phyloP scores from a whole-genome alignment of 352 stramenopile genomes.

The Phytophthora meadii region DNA sequence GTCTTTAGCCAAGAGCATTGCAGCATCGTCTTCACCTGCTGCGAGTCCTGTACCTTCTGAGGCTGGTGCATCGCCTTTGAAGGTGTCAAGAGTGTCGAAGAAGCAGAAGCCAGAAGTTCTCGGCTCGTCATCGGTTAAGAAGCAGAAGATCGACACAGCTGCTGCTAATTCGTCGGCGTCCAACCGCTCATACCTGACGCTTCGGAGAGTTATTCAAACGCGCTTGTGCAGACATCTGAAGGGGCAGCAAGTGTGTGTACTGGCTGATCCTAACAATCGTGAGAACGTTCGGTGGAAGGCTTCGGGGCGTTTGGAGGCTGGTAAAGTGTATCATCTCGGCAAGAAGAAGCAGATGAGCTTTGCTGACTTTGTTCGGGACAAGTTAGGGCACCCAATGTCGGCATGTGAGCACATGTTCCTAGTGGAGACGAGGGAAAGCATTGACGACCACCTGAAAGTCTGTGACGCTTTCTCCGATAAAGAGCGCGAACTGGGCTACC shows the following conservation, averaged over 20 bases:
- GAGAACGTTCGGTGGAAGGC: constrained; percentile 41
- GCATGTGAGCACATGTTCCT: constrained; percentile 79
- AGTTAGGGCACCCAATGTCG: constrained; percentile 53
- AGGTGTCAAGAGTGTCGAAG: constrained; percentile 26
- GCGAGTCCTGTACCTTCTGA: constrained; percentile 25
- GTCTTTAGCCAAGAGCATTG: constrained; percentile 16
- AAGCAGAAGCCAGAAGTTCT: constrained; percentile 27
- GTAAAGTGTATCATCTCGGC: constrained; percentile 62
- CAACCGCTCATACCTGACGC: constrained; percentile 52
- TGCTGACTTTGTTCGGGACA: constrained; percentile 62
- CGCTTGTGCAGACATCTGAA: constrained; percentile 73
- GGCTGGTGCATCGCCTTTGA: constrained; percentile 22
- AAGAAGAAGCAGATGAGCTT: constrained; percentile 62
- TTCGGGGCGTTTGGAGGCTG: constrained; percentile 60
- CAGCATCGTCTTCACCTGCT: constrained; percentile 23
- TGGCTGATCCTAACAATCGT: constrained; percentile 27
- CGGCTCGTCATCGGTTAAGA: constrained; percentile 14
- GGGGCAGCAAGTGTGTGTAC: constrained; percentile 63
- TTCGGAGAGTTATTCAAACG: constrained; percentile 77
- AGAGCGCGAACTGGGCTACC: constrained; percentile 51
- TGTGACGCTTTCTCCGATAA: constrained; percentile 74
- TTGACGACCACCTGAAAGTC: constrained; percentile 75
- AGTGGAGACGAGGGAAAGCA: constrained; percentile 57
- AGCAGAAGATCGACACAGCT: constrained; percentile 21
- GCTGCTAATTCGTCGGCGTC: constrained; percentile 34